phyloP scores from a whole-genome alignment of 768 basidiomycete genomes.

The Sarcodon aspratus region DNA sequence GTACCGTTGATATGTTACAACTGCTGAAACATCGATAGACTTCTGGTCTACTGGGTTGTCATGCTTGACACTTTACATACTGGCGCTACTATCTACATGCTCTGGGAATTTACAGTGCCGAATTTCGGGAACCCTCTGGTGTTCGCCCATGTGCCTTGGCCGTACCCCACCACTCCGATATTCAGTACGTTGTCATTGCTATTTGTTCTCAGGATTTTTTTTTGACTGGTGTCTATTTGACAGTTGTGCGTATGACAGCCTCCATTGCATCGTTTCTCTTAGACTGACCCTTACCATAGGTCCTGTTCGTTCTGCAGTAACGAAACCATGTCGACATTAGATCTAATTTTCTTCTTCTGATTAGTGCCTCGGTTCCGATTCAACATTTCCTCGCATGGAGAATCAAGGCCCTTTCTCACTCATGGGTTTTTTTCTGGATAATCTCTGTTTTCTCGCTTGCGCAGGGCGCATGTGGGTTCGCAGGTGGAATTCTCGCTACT shows the following conservation, averaged over 20 bases:
- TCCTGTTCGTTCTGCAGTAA: not conserved
- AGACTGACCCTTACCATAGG: not conserved
- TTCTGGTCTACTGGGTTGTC: constrained; percentile 8
- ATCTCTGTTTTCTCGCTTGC: constrained; percentile 10
- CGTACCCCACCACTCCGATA: constrained; percentile 9
- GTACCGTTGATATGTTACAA: not conserved
- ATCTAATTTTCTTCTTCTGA: not conserved
- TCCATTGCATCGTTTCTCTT: not conserved
- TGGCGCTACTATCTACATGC: constrained; percentile 5
- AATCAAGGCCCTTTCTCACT: constrained; percentile 14
- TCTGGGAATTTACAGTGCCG: constrained; percentile 9
- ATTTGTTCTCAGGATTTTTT: not conserved
- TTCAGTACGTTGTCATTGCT: constrained; percentile 9
- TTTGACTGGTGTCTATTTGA: not conserved
- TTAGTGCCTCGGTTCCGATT: constrained; percentile 20
- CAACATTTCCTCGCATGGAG: constrained; percentile 21
- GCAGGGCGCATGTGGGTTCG: constrained; percentile 15
- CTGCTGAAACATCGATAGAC: not conserved
- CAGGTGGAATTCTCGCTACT: constrained; percentile 13
- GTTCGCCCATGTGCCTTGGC: constrained; percentile 7
- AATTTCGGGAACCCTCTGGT: constrained; percentile 9
- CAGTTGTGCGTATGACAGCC: constrained; percentile 10
- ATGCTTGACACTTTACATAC: constrained; percentile 9
- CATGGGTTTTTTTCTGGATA: constrained; percentile 10
- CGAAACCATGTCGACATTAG: not conserved